These are phyloP conservation scores for Polyrhizophydium stewartii DNA, from an alignment of 371 early-diverging fungal genomes.

Conservation along the genomic window DNA sequence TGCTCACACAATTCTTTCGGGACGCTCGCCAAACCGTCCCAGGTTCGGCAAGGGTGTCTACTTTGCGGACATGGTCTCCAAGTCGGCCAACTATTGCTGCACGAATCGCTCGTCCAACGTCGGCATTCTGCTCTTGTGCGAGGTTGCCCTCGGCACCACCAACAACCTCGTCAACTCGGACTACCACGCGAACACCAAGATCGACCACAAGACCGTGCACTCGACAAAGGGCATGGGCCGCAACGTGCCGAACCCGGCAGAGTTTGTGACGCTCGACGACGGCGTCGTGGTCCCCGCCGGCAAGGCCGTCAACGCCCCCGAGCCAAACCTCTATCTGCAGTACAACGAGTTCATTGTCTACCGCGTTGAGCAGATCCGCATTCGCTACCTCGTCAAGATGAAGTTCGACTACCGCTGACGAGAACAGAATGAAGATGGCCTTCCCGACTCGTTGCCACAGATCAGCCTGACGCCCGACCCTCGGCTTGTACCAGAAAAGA, in stretches of 20 bases:
- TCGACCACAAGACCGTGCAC: conserved; percentile 34
- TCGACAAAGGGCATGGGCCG: conserved; percentile 54
- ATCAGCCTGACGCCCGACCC: no score
- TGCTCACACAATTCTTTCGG: no score
- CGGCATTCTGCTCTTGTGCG: conserved; percentile 59
- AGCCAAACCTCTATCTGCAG: conserved; percentile 14
- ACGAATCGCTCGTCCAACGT: conserved; percentile 25
- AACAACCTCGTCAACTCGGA: conserved; percentile 33
- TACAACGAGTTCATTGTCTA: conserved; percentile 59
- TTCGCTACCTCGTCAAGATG: conserved; percentile 53
- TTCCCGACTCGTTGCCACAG: no score
- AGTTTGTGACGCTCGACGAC: conserved; percentile 18
- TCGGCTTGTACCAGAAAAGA: no score
- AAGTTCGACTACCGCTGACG: conserved; percentile 13
- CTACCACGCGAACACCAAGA: conserved; percentile 46
- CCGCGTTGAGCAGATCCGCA: conserved; percentile 49
- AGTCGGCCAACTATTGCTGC: conserved; percentile 64
- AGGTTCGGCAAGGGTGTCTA: conserved; percentile 70
- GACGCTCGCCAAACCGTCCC: no score
- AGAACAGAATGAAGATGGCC: neutral
- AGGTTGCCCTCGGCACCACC: conserved; percentile 57
- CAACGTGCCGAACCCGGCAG: conserved; percentile 44
- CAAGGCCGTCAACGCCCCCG: conserved; percentile 19
- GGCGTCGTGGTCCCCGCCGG: conserved; percentile 41
- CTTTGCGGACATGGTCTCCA: conserved; percentile 65